Evolutionary conservation across 148 eudicot genomes (phyloP).

Genomic region (Suaeda aralocaspica): DNA sequence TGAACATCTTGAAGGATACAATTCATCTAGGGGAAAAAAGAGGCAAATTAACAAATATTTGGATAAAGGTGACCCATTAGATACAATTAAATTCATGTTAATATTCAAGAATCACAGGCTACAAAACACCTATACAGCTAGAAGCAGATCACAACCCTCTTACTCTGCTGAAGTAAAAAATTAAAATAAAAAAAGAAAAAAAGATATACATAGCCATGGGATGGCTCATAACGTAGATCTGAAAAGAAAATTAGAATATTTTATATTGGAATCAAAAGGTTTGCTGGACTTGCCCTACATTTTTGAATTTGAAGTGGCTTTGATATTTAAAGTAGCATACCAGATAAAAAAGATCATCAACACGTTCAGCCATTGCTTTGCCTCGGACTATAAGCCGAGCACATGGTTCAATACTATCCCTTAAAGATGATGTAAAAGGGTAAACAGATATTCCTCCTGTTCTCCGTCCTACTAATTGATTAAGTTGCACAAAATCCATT

Average conservation of each 20-base stretch:
- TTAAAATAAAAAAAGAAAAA: no score
- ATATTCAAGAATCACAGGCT: neutral
- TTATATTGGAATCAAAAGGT: neutral
- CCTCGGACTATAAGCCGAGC: slow-evolving; percentile 83
- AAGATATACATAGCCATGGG: neutral
- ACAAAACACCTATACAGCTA: neutral
- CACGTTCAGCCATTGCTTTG: slow-evolving; percentile 92
- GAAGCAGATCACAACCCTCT: neutral
- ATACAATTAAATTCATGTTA: no score
- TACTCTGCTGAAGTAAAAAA: neutral
- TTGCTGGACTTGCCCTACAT: neutral
- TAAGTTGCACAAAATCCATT: slow-evolving; percentile 91
- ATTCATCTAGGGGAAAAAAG: neutral
- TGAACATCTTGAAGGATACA: slow-evolving; percentile 55
- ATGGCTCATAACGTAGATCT: neutral
- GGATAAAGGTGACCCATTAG: neutral
- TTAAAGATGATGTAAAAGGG: slow-evolving; percentile 82
- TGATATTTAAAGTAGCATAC: slow-evolving; percentile 29
- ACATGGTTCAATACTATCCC: slow-evolving; percentile 67
- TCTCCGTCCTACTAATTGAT: slow-evolving; percentile 95
- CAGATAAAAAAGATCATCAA: slow-evolving; percentile 85
- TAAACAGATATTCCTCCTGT: slow-evolving; percentile 96
- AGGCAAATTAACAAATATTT: neutral
- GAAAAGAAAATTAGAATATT: neutral
- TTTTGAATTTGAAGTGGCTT: neutral